phyloP scores from a whole-genome alignment of 2,329 filamentous ascomycete genomes.

The Fusarium domesticum region DNA sequence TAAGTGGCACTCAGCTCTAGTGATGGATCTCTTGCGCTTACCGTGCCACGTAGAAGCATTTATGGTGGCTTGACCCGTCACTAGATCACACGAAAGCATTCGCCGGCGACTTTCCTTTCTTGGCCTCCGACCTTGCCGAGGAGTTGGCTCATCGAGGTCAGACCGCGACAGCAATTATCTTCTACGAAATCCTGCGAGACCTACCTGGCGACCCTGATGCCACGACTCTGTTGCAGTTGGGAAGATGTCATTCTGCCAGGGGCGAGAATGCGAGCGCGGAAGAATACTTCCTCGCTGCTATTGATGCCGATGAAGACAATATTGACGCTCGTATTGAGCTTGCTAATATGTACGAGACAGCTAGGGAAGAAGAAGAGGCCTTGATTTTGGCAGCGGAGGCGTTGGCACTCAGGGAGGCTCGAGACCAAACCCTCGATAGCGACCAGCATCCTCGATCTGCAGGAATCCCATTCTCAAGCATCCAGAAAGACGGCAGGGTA shows the following conservation, averaged over 20 bases:
- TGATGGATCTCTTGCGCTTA: slow-evolving; percentile 9
- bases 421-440: slow-evolving; percentile 29
- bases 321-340: slow-evolving; percentile 76
- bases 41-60: slow-evolving; percentile 51
- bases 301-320: slow-evolving; percentile 67
- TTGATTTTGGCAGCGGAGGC: slow-evolving; percentile 75
- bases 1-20: slow-evolving; percentile 40
- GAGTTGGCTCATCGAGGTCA: slow-evolving; percentile 39
- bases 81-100: slow-evolving; percentile 44
- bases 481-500: slow-evolving; percentile 9
- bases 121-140: slow-evolving; percentile 67
- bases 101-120: slow-evolving; percentile 68
- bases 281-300: slow-evolving; percentile 71
- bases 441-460: slow-evolving; percentile 2
- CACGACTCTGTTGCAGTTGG: slow-evolving; percentile 53
- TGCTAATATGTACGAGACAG: slow-evolving; percentile 79
- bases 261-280: slow-evolving; percentile 67
- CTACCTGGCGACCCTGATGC: slow-evolving; percentile 50
- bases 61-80: slow-evolving; percentile 67
- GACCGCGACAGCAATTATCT: slow-evolving; percentile 46
- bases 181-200: slow-evolving; percentile 53
- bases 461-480: slow-evolving; percentile 1
- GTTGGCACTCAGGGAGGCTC: slow-evolving; percentile 58
- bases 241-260: slow-evolving; percentile 65
- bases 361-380: slow-evolving; percentile 70